A percentile compares a stretch with the other conserved stretches of the same genome.
Conservation (phyloP, 371 early-diverging fungal genomes). For the Mortierella sp. region DNA sequence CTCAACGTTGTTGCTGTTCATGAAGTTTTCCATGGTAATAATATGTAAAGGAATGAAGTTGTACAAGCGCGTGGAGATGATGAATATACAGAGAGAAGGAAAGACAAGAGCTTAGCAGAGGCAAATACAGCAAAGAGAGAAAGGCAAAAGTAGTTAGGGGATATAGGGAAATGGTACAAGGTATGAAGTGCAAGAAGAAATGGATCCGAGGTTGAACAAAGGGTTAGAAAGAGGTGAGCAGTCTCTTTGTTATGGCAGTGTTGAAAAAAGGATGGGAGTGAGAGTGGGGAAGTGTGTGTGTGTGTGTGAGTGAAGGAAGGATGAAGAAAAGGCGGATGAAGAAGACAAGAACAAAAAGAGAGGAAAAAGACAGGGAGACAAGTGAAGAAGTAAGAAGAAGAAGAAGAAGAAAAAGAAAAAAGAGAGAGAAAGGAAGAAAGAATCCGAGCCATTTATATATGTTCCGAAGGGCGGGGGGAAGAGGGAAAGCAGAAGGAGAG, state of each 20-base stretch:
- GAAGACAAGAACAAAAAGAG: slow-evolving; percentile 10
- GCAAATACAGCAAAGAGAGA: not conserved
- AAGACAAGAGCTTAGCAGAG: slow-evolving; percentile 6
- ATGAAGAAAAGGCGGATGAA: not conserved
- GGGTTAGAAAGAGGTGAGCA: slow-evolving; percentile 57
- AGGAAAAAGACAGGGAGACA: slow-evolving; percentile 13
- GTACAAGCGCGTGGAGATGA: not conserved
- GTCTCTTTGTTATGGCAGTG: slow-evolving; percentile 40
- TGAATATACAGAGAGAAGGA: not conserved
- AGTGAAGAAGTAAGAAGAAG: slow-evolving; percentile 8
- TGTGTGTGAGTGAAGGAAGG: slow-evolving; percentile 1
- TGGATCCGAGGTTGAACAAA: slow-evolving; percentile 20
- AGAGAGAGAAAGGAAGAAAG: slow-evolving; percentile 13
- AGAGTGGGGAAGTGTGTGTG: slow-evolving; percentile 4
- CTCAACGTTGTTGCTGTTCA: slow-evolving; percentile 57
- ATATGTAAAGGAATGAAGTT: slow-evolving; percentile 3
- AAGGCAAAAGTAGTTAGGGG: not conserved
- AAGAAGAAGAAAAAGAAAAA: not conserved
- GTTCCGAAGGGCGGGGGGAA: not conserved
- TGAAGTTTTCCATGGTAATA: slow-evolving; percentile 45
- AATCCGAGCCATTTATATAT: slow-evolving; percentile 16
- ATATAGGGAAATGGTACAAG: slow-evolving; percentile 10
- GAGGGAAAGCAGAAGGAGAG: not conserved
- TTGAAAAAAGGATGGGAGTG: slow-evolving; percentile 4
- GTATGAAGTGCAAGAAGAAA: slow-evolving; percentile 12